phyloP scores from a whole-genome alignment of 257 asterid species.

The Solanum rostratum region DNA sequence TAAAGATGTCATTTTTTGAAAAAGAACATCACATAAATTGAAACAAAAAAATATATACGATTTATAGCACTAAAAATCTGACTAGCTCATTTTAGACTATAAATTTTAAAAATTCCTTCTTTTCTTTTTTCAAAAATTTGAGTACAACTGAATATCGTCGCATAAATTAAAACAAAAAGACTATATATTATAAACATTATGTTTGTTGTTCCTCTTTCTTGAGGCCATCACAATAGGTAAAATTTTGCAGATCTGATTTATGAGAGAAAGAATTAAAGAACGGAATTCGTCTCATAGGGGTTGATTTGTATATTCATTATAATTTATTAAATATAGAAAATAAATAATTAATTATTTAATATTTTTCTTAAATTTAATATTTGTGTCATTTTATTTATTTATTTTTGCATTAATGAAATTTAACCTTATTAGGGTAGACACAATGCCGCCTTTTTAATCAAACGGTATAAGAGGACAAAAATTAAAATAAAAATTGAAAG shows the following conservation, averaged over 20 bases:
- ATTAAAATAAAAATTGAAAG: neutral
- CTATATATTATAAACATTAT: too few relatives aligned
- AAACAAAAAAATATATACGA: too few relatives aligned
- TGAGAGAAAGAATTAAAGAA: neutral
- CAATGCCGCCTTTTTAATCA: conserved; percentile 15
- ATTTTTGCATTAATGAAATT: conserved; percentile 32
- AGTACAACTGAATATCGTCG: neutral
- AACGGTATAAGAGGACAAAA: conserved; percentile 10
- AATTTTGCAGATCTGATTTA: neutral
- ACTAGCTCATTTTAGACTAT: neutral
- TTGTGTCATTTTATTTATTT: conserved; percentile 22
- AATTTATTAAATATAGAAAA: neutral
- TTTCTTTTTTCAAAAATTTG: neutral
- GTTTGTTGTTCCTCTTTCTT: too few relatives aligned
- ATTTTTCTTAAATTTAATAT: neutral
- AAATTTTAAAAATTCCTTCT: neutral
- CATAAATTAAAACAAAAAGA: neutral
- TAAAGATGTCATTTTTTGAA: neutral
- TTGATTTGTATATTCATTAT: neutral
- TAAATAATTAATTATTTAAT: neutral
- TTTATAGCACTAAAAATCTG: neutral
- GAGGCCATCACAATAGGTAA: neutral
- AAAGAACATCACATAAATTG: neutral
- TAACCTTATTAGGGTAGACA: conserved; percentile 21
- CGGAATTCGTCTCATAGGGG: neutral